Base-by-base conservation (phyloP, 2,329 filamentous ascomycete genomes). In the Tricladium varicosporioides region DNA sequence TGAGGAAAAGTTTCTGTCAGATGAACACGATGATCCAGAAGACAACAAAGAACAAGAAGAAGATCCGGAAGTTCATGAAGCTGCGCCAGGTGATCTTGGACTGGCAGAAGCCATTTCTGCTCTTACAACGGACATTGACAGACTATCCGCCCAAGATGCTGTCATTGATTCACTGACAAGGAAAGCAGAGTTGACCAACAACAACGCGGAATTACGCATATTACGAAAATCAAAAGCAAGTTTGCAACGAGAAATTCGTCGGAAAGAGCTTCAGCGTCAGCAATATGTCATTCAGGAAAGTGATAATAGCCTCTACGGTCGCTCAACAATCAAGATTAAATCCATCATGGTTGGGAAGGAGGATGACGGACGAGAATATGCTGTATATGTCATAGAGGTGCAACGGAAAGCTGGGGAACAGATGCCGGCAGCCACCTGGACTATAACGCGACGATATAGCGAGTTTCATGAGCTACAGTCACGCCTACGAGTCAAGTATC, bases 231-330 rank as follows among this genome's bases (percentile, higher is more conserved):
- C 92, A 0, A 96, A 94, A 72, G 87, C 92, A 32, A 99, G 94
- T 72, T 76, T 99, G 56, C 89, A 96, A 68, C 83, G 94, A 63
- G 94, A 99, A 72, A 92, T 97, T 54, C 84, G 91, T 56, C 86
- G 92, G 33, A 99, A 97, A 71, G 93, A 97, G 73, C 82, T 99
- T 68, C 94, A 99, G 71, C 84, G 92, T 52, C 94, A 96, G 72
- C 95, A 99, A 71, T 99, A 99, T 66, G 91, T 96, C 47, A 86
- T 97, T 7, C 94, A 99, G 73, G 94, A 99, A 73, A 97, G 92
- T 69, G 95, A 99, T 71, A 99, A 96, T 72, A 96, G 92, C 71
- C 79, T 99, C 19, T 97, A 96, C 68, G 94, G 94, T 2, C 89
- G 93, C 15, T 93, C 94, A 2, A 91, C 86, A 0, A 85, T 97